Evolutionary conservation across 2,329 filamentous ascomycete species (phyloP), one percentile per base, ranked within the genome.

Genomic region (Penicillium brasilianum): DNA sequence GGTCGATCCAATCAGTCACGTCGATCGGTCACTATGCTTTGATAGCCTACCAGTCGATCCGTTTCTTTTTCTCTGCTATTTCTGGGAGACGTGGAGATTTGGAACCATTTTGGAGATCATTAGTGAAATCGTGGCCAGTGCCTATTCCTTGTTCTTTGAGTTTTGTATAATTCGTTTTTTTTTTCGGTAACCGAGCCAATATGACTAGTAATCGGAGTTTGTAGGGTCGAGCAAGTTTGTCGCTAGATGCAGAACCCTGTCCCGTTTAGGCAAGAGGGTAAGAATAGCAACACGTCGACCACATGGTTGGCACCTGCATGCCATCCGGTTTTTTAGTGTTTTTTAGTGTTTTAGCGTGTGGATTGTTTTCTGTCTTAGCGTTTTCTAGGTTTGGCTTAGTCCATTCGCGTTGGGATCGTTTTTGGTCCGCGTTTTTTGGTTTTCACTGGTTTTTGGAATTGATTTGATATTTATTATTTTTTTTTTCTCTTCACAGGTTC

Each of bases 271-370:
- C 48, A 53, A 57, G 54, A 53, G 48, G 51, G 49, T 52, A 61
- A 63, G 61, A 67, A 66, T 66, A 65, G 65, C 59, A 66, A 57
- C 34, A 56, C 30, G 56, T 61, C 64, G 53, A 49, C 71, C 71
- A 73, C 71, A 73, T 74, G 71, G 71, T 73, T 74, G 71, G 71
- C 71, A 74, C 59, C 67, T 72, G 69, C 67, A 68, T 65, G 61
- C 66, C 65, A 68, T 70, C 44, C 43, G 37, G 49, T 34, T 53
- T 54, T 58, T 25, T 25, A 20, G 22, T 28, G 32, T 39, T 48
- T 48, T 53, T 46, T 49, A 46, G 44, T 46, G 20, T 51, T 37
- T 58, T 41, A 54, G 51, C 22, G 36, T 43, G 55, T 32, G 39
- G 18, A 11, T 52, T 44, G 25, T 48, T 44, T 53, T 11, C 16